Percentiles rank a stretch among this genome's conserved stretches.
Evolutionary conservation across 768 basidiomycete species (phyloP).

Genomic region (Kwoniella shandongensis): DNA sequence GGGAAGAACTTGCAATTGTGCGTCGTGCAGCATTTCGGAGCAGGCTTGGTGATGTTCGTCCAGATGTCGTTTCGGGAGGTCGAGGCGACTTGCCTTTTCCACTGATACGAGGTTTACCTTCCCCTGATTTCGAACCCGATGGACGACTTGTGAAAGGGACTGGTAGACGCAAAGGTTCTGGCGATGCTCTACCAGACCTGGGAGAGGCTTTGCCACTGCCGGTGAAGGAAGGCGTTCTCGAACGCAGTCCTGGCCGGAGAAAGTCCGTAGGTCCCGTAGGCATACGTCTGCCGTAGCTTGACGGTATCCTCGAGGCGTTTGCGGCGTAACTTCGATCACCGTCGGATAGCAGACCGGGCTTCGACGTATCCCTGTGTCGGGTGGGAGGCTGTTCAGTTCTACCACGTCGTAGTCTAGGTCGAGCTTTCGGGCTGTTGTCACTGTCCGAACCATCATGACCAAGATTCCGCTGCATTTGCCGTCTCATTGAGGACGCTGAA

Average conservation of each 20-base stretch:
- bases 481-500: conserved; percentile 29
- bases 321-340: conserved; percentile 89
- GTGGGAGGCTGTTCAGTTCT: conserved; percentile 43
- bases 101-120: conserved; percentile 29
- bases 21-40: conserved; percentile 59
- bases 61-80: conserved; percentile 18
- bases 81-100: conserved; percentile 50
- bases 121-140: conserved; percentile 4
- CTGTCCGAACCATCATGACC: conserved; percentile 66
- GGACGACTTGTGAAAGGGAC: background rate
- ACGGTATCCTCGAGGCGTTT: conserved; percentile 70
- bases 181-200: conserved; percentile 12
- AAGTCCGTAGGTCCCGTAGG: conserved; percentile 10
- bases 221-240: conserved; percentile 18
- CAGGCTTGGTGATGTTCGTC: conserved; percentile 19
- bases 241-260: conserved; percentile 19
- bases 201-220: conserved; percentile 1
- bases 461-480: conserved; percentile 17
- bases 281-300: conserved; percentile 12
- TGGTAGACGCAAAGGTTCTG: conserved; percentile 1
- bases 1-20: conserved; percentile 56
- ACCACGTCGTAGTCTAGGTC: conserved; percentile 44
- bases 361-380: conserved; percentile 26
- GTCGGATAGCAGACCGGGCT: conserved; percentile 70
- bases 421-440: conserved; percentile 62